These are phyloP conservation scores for Beauveria medogensis DNA, from an alignment of 2,329 filamentous ascomycete species.

Conservation along the genomic window DNA sequence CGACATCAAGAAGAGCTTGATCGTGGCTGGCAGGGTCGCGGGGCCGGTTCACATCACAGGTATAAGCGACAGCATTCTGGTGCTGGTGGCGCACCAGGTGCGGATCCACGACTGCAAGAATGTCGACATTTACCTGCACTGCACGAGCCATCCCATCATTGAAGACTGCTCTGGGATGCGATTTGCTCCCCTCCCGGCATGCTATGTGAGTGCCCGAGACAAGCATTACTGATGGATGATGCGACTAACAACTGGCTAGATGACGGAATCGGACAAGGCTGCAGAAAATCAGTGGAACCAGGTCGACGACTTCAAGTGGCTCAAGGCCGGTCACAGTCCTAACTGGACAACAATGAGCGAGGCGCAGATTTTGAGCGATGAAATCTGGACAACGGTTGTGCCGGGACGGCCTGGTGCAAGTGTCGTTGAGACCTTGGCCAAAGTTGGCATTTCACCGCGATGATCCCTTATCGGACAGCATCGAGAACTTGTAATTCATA, in stretches of 20 bases:
- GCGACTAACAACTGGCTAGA: constrained; percentile 14
- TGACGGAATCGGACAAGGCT: constrained; percentile 21
- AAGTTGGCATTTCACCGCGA: constrained; percentile 32
- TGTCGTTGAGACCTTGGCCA: constrained; percentile 56
- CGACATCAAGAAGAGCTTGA: constrained; percentile 59
- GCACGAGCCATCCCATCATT: constrained; percentile 81
- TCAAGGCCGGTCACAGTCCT: constrained; percentile 76
- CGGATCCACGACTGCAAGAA: constrained; percentile 81
- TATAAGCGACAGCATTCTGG: constrained; percentile 62
- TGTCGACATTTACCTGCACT: constrained; percentile 77
- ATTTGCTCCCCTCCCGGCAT: constrained; percentile 66
- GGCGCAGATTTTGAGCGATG: constrained; percentile 48
- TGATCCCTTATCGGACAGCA: constrained; percentile 2
- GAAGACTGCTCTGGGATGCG: constrained; percentile 74
- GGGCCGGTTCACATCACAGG: constrained; percentile 80
- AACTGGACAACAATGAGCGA: constrained; percentile 72
- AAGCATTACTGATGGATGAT: not conserved
- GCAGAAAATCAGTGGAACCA: constrained; percentile 71
- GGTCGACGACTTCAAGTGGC: constrained; percentile 97
- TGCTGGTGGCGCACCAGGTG: constrained; percentile 79
- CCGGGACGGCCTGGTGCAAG: constrained; percentile 54
- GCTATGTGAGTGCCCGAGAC: constrained; percentile 49
- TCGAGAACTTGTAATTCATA: not conserved
- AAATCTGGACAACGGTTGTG: constrained; percentile 62
- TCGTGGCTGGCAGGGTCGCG: constrained; percentile 69